These are phyloP conservation scores for Gossypium armourianum DNA, from an alignment of 441 rosid species.

Conservation along the genomic window DNA sequence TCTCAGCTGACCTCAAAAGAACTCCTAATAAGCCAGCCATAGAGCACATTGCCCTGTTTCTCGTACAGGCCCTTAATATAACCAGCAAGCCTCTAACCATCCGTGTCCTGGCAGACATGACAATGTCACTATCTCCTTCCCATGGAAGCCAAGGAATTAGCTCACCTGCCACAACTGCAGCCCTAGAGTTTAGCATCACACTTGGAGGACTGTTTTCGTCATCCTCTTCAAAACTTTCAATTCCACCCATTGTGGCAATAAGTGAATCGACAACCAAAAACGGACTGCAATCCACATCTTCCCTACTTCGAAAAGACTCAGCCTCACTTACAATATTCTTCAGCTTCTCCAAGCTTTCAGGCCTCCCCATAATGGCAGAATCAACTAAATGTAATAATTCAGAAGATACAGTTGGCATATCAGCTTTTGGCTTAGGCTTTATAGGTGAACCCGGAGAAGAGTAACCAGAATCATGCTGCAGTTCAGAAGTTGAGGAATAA, in stretches of 20 bases:
- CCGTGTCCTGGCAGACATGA: conserved; percentile 86
- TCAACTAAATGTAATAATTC: conserved; percentile 92
- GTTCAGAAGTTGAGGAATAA: conserved; percentile 20
- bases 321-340: conserved; percentile 70
- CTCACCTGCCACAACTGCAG: conserved; percentile 91
- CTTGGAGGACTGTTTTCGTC: conserved; percentile 95
- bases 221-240: conserved; percentile 94
- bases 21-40: conserved; percentile 81
- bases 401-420: conserved; percentile 83
- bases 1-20: conserved; percentile 78
- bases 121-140: conserved; percentile 49
- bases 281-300: conserved; percentile 63
- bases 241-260: conserved; percentile 97
- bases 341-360: conserved; percentile 74
- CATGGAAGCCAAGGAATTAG: conserved; percentile 85
- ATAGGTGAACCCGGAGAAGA: conserved; percentile 59
- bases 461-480: conserved; percentile 39
- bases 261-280: conserved; percentile 87
- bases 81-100: conserved; percentile 90
- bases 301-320: conserved; percentile 62
- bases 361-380: conserved; percentile 97
- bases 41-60: conserved; percentile 96
- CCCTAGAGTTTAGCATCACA: conserved; percentile 92
- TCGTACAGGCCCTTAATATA: conserved; percentile 80
- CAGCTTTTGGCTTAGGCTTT: conserved; percentile 51